phyloP scores from a whole-genome alignment of 2,329 filamentous ascomycete genomes.

The Exophiala sp. region DNA sequence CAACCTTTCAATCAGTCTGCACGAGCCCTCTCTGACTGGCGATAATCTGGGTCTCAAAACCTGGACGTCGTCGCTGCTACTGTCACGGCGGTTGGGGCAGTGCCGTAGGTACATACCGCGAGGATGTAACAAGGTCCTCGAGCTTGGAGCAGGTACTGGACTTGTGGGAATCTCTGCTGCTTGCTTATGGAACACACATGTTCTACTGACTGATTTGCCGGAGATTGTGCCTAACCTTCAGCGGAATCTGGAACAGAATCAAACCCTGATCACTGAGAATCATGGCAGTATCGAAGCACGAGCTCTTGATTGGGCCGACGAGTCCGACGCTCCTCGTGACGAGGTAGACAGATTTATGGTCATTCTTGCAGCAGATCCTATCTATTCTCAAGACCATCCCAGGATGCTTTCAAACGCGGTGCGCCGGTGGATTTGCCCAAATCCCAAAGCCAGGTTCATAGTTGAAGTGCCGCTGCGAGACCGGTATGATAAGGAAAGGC shows the following conservation, averaged over 20 bases:
- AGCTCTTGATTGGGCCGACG: slow-evolving; percentile 63
- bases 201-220: slow-evolving; percentile 75
- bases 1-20: slow-evolving; percentile 61
- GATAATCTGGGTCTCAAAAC: slow-evolving; percentile 91
- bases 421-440: slow-evolving; percentile 56
- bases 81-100: slow-evolving; percentile 62
- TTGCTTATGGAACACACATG: slow-evolving; percentile 57
- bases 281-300: slow-evolving; percentile 50
- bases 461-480: slow-evolving; percentile 77
- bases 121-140: slow-evolving; percentile 48
- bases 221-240: slow-evolving; percentile 75
- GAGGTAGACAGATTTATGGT: slow-evolving; percentile 49
- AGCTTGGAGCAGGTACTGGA: slow-evolving; percentile 85
- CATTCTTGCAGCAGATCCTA: slow-evolving; percentile 75
- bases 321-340: slow-evolving; percentile 30
- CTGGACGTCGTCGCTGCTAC: slow-evolving; percentile 84
- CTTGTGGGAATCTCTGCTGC: slow-evolving; percentile 84
- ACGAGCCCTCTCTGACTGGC: slow-evolving; percentile 80
- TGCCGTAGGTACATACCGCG: slow-evolving; percentile 29
- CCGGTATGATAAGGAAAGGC: slow-evolving; percentile 56
- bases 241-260: slow-evolving; percentile 66
- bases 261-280: slow-evolving; percentile 47
- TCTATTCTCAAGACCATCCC: slow-evolving; percentile 83
- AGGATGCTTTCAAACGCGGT: slow-evolving; percentile 66
- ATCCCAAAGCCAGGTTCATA: slow-evolving; percentile 58